Conservation (phyloP, 139 green algal genomes). For the Trebouxia sp. region DNA sequence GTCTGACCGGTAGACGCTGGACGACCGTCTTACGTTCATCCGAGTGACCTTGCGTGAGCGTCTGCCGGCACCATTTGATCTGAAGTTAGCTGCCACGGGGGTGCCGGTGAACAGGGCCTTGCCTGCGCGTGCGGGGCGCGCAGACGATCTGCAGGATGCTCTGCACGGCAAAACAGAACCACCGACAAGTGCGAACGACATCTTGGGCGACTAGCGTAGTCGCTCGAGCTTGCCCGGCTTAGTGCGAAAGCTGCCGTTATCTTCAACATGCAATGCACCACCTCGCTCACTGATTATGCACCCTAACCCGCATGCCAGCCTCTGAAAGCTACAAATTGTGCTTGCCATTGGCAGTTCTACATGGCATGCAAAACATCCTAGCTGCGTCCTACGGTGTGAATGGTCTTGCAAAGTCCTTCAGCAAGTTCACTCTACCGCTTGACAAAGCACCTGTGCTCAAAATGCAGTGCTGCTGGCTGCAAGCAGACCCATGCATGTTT, state of each 20-base stretch:
- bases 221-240: background rate
- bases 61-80: conserved; percentile 9
- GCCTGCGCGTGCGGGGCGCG: background rate
- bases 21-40: background rate
- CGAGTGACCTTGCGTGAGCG: conserved; percentile 9
- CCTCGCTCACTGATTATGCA: background rate
- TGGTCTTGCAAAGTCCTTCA: too few relatives aligned
- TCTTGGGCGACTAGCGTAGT: background rate
- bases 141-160: background rate
- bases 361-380: too few relatives aligned
- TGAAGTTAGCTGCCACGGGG: conserved; percentile 10
- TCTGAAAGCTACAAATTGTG: too few relatives aligned
- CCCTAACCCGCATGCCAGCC: too few relatives aligned
- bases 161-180: background rate
- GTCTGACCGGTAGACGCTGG: too few relatives aligned
- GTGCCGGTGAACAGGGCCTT: background rate
- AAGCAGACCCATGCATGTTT: too few relatives aligned
- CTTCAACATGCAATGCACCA: background rate
- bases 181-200: conserved; percentile 15
- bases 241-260: conserved; percentile 22
- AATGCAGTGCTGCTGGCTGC: too few relatives aligned
- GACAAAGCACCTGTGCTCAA: too few relatives aligned
- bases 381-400: too few relatives aligned
- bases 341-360: too few relatives aligned
- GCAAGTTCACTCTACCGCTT: too few relatives aligned